phyloP scores from a whole-genome alignment of 805 yeast species.

The Candida ponderosae region DNA sequence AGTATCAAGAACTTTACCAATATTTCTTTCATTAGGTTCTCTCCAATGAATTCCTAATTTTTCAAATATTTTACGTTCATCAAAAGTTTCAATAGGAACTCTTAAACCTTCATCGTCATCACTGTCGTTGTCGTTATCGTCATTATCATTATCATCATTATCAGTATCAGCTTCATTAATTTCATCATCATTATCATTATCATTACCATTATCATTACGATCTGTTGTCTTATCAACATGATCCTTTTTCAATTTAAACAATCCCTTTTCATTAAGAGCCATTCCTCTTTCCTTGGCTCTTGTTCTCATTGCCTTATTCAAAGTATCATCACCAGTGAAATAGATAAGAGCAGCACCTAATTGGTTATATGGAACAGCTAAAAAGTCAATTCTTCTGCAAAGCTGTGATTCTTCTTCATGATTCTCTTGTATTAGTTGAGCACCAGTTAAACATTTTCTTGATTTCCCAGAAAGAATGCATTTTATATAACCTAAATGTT shows the following conservation, averaged over 20 bases:
- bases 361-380: conserved; percentile 36
- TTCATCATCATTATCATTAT: too few relatives aligned
- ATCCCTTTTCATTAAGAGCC: conserved; percentile 34
- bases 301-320: conserved; percentile 38
- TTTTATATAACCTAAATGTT: conserved; percentile 18
- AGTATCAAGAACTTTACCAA: conserved; percentile 10
- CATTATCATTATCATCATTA: conserved; percentile 3
- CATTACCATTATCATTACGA: conserved; percentile 4
- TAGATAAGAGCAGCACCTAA: conserved; percentile 42
- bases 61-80: conserved; percentile 38
- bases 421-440: conserved; percentile 20
- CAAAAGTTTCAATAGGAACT: conserved; percentile 31
- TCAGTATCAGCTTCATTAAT: too few relatives aligned
- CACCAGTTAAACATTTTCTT: conserved; percentile 27
- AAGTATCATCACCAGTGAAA: conserved; percentile 46
- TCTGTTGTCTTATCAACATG: neutral
- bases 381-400: conserved; percentile 48
- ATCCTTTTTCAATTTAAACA: conserved; percentile 19
- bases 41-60: conserved; percentile 30
- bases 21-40: conserved; percentile 20
- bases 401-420: conserved; percentile 22
- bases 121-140: conserved; percentile 3
- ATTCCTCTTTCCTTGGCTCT: conserved; percentile 32
- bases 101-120: too few relatives aligned
- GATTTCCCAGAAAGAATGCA: conserved; percentile 13